A percentile compares a stretch with the other conserved stretches of the same genome.
Conservation (phyloP, 352 stramenopile species). For the Phytophthora ramorum region DNA sequence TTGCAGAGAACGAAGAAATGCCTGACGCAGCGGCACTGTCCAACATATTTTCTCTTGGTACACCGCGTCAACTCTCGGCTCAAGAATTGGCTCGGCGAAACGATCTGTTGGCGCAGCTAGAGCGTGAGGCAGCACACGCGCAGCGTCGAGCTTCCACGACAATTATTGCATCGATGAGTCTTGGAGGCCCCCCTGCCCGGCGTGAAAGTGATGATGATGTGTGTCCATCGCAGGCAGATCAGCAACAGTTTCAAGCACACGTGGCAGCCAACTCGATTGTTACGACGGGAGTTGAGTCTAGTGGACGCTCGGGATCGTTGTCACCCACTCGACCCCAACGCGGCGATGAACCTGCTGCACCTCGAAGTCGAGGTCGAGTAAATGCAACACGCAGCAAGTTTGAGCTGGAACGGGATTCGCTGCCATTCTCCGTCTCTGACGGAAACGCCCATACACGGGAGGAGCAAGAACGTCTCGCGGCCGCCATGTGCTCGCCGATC, state of each 20-base stretch:
- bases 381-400: constrained; percentile 46
- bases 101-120: constrained; percentile 58
- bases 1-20: constrained; percentile 7
- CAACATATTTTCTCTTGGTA: constrained; percentile 72
- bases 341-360: neutral
- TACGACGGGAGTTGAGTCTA: constrained; percentile 13
- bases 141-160: constrained; percentile 42
- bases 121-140: constrained; percentile 38
- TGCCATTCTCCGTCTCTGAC: constrained; percentile 42
- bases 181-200: constrained; percentile 5
- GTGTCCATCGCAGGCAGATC: constrained; percentile 29
- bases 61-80: constrained; percentile 53
- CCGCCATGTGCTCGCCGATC: constrained; percentile 45
- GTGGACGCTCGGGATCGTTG: constrained; percentile 4
- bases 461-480: constrained; percentile 31
- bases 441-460: constrained; percentile 39
- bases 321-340: constrained; percentile 33
- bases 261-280: constrained; percentile 49
- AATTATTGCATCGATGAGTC: constrained; percentile 39
- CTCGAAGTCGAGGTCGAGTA: constrained; percentile 8
- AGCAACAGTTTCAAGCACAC: constrained; percentile 46
- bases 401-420: constrained; percentile 46
- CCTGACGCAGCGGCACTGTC: constrained; percentile 40
- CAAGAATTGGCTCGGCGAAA: constrained; percentile 57
- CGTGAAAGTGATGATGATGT: constrained; percentile 1